These are phyloP conservation scores for Podaxis sp. DNA, from an alignment of 768 basidiomycete genomes.

Conservation along the genomic window DNA sequence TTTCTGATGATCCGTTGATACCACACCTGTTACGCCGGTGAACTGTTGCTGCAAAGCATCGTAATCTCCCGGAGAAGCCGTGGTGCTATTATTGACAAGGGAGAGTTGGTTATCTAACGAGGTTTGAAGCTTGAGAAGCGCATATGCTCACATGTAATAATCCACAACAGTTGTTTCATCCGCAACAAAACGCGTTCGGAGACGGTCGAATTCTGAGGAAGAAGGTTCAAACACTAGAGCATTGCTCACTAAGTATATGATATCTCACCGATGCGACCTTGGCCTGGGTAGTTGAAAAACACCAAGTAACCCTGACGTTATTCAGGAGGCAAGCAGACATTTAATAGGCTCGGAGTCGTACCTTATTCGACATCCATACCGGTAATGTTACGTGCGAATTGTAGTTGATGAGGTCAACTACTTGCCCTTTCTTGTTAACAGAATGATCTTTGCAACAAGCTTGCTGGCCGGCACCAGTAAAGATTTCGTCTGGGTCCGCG, in stretches of 20 bases:
- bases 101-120: not conserved
- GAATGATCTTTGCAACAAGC: constrained; percentile 36
- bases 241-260: not conserved
- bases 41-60: constrained; percentile 35
- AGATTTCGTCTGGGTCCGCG: constrained; percentile 32
- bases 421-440: constrained; percentile 38
- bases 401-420: constrained; percentile 36
- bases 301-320: constrained; percentile 31
- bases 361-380: constrained; percentile 39
- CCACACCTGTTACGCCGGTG: constrained; percentile 33
- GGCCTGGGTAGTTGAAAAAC: constrained; percentile 36
- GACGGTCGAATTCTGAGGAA: constrained; percentile 30
- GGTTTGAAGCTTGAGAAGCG: not conserved
- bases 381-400: constrained; percentile 37
- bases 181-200: constrained; percentile 32
- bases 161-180: constrained; percentile 34
- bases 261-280: constrained; percentile 32
- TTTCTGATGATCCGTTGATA: not conserved
- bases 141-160: constrained; percentile 30
- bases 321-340: not conserved
- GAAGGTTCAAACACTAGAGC: not conserved
- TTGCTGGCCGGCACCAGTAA: constrained; percentile 37
- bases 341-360: not conserved
- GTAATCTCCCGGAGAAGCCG: constrained; percentile 35
- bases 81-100: constrained; percentile 24